These are phyloP conservation scores for Colletotrichum liriopes DNA, from an alignment of 2,329 filamentous ascomycete genomes.

Conservation along the genomic window DNA sequence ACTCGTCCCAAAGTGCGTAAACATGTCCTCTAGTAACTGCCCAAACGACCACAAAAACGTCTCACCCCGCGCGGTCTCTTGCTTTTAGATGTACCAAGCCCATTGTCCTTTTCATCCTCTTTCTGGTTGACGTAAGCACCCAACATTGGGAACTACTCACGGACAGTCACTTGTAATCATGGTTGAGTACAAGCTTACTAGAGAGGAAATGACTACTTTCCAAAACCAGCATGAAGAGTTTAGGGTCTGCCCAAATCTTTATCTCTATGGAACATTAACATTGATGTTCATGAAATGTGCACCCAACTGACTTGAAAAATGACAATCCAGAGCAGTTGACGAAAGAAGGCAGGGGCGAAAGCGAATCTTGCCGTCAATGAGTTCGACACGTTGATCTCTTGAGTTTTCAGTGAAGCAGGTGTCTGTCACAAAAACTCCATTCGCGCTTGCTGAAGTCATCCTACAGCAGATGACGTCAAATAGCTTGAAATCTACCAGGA, in stretches of 20 bases:
- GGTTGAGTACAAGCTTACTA: not conserved
- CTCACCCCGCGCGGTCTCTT: not conserved
- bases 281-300: not conserved
- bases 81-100: not conserved
- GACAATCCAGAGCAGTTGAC: not conserved
- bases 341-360: not conserved
- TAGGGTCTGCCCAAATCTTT: not conserved
- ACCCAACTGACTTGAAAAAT: not conserved
- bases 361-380: not conserved
- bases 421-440: not conserved
- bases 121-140: not conserved
- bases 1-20: too few relatives aligned
- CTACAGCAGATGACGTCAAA: not conserved
- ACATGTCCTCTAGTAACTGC: too few relatives aligned
- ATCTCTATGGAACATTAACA: not conserved
- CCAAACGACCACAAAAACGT: not conserved
- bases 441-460: not conserved
- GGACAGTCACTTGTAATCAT: not conserved
- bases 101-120: too few relatives aligned
- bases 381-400: not conserved
- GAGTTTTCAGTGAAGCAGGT: not conserved
- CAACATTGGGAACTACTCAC: not conserved
- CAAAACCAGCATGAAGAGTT: not conserved
- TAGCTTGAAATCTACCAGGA: not conserved
- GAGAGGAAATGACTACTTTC: not conserved